phyloP scores from a whole-genome alignment of 805 yeast species.

The Saccharomycopsis sp. region DNA sequence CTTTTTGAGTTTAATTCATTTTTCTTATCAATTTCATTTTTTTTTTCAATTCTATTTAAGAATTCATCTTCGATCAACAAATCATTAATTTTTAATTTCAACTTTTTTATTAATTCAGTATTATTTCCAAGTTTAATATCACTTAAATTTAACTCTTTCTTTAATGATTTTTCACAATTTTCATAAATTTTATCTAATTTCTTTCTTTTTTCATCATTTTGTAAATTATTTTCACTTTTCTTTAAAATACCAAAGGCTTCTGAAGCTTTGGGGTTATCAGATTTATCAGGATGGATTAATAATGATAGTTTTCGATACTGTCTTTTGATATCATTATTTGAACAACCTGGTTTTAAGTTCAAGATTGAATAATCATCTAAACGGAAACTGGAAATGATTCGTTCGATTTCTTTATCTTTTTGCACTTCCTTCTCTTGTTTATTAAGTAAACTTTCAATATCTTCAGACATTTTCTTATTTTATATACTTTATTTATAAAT shows the following conservation, averaged over 20 bases:
- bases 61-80: conserved; percentile 37
- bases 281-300: conserved; percentile 61
- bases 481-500: no score
- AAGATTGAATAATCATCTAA: conserved; percentile 47
- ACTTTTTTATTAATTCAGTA: conserved; percentile 28
- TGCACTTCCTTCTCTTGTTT: background rate
- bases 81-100: conserved; percentile 34
- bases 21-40: conserved; percentile 33
- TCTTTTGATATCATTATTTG: conserved; percentile 32
- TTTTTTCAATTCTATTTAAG: conserved; percentile 31
- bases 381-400: conserved; percentile 38
- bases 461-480: no score
- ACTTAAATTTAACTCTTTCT: conserved; percentile 28
- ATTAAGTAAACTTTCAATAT: background rate
- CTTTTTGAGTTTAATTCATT: conserved; percentile 27
- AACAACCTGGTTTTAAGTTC: conserved; percentile 34
- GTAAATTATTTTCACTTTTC: conserved; percentile 37
- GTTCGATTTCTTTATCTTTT: conserved; percentile 42
- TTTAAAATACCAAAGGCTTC: conserved; percentile 52
- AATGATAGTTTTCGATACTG: conserved; percentile 48
- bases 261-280: conserved; percentile 44
- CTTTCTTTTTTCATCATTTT: conserved; percentile 29
- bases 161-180: conserved; percentile 31
- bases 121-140: conserved; percentile 28
- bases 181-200: conserved; percentile 35